These are phyloP conservation scores for Trichomonascaceae sp. DNA, from an alignment of 1,139 yeast species.

Conservation along the genomic window DNA sequence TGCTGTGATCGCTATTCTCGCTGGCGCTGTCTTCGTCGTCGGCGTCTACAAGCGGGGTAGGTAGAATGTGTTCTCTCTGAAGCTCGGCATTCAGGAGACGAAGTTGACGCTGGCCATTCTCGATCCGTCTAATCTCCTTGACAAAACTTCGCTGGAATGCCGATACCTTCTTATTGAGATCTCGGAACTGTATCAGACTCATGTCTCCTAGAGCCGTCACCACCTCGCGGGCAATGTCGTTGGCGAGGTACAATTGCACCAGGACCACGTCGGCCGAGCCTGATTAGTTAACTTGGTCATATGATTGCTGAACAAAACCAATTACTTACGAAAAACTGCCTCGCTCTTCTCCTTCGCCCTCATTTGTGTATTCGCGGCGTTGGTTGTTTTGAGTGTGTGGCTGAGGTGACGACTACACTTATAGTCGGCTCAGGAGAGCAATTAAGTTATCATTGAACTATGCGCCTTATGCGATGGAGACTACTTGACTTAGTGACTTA, in stretches of 20 bases:
- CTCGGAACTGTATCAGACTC: slow-evolving; percentile 79
- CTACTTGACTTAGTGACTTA: no score
- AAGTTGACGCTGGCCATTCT: slow-evolving; percentile 49
- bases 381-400: no score
- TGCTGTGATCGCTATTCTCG: not conserved
- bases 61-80: slow-evolving; percentile 17
- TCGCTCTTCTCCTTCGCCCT: slow-evolving; percentile 5
- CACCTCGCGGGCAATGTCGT: slow-evolving; percentile 78
- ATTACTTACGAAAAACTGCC: slow-evolving; percentile 9
- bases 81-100: slow-evolving; percentile 17
- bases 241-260: slow-evolving; percentile 84
- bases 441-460: no score
- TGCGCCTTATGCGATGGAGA: no score
- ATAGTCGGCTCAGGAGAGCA: no score
- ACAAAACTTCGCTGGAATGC: slow-evolving; percentile 84
- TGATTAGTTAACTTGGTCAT: slow-evolving; percentile 7
- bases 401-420: no score
- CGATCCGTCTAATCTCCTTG: slow-evolving; percentile 59
- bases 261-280: slow-evolving; percentile 92
- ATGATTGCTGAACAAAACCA: not conserved
- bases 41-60: slow-evolving; percentile 27
- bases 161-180: slow-evolving; percentile 63
- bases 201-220: slow-evolving; percentile 70
- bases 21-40: not conserved
- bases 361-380: slow-evolving; percentile 3